These are phyloP conservation scores for Buddleja alternifolia DNA, from an alignment of 257 asterid species.

Conservation along the genomic window DNA sequence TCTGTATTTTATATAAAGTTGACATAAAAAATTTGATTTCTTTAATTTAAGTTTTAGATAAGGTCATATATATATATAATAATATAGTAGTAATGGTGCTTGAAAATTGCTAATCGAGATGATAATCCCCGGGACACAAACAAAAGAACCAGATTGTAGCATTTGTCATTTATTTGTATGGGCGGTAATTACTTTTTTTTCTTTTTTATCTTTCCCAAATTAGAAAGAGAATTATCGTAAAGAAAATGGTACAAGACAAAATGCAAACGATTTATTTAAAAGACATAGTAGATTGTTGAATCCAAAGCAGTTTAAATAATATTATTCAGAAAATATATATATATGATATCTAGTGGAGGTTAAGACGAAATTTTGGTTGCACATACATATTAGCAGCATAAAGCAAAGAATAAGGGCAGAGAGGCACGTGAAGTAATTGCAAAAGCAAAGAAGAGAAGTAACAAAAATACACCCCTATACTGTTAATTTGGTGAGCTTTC, in stretches of 20 bases:
- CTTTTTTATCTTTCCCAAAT: constrained; percentile 28
- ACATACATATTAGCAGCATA: not conserved
- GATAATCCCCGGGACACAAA: no score
- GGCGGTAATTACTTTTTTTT: constrained; percentile 27
- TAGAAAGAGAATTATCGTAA: not conserved
- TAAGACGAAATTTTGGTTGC: constrained; percentile 27
- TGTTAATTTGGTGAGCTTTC: no score
- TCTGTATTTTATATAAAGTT: no score
- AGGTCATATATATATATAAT: no score
- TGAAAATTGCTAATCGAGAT: no score
- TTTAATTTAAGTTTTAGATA: not conserved
- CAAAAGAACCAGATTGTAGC: no score
- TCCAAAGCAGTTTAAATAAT: constrained; percentile 30
- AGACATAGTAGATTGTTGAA: constrained; percentile 29
- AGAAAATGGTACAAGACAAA: constrained; percentile 7
- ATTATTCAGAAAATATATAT: constrained; percentile 20
- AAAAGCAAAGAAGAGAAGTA: not conserved
- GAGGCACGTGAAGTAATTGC: constrained; percentile 36
- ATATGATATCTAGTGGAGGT: constrained; percentile 10
- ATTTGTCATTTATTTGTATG: constrained; percentile 25
- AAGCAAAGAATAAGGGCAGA: constrained; percentile 23
- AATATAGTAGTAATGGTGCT: no score
- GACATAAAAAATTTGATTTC: no score
- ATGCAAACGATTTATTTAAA: constrained; percentile 21
- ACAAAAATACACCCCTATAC: no score